phyloP scores from a whole-genome alignment of 345 rosid genomes.

The Brassica juncea region DNA sequence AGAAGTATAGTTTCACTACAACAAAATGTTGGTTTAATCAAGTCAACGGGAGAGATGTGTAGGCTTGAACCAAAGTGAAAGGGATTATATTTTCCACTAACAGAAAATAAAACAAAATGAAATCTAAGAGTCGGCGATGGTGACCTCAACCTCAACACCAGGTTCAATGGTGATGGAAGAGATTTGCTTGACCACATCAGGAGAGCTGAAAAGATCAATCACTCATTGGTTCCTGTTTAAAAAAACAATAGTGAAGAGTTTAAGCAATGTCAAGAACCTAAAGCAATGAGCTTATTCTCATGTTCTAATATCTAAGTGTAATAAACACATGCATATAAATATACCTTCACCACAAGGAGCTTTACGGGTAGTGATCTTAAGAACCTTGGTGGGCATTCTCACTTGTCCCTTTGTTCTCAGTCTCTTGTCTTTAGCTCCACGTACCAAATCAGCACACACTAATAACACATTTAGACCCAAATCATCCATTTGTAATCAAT shows the following conservation, averaged over 20 bases:
- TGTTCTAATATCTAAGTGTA: not conserved
- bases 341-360: slow-evolving; percentile 71
- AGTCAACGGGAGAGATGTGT: too few relatives aligned
- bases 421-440: slow-evolving; percentile 64
- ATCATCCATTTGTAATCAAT: not conserved
- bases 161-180: slow-evolving; percentile 61
- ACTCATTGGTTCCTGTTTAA: slow-evolving; percentile 53
- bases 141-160: slow-evolving; percentile 65
- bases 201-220: slow-evolving; percentile 58
- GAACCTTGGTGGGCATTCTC: slow-evolving; percentile 67
- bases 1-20: too few relatives aligned
- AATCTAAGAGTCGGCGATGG: slow-evolving; percentile 45
- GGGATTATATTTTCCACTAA: too few relatives aligned
- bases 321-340: not conserved
- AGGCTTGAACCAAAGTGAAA: too few relatives aligned
- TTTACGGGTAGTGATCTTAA: slow-evolving; percentile 60
- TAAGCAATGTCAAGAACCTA: not conserved
- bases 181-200: slow-evolving; percentile 66
- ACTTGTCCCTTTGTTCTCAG: slow-evolving; percentile 61
- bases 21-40: too few relatives aligned
- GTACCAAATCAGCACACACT: slow-evolving; percentile 62
- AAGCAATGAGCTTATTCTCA: not conserved
- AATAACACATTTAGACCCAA: not conserved
- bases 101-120: too few relatives aligned
- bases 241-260: not conserved